phyloP scores from a whole-genome alignment of 495 filamentous ascomycete genomes.

The Talaromyces nanjingensis region DNA sequence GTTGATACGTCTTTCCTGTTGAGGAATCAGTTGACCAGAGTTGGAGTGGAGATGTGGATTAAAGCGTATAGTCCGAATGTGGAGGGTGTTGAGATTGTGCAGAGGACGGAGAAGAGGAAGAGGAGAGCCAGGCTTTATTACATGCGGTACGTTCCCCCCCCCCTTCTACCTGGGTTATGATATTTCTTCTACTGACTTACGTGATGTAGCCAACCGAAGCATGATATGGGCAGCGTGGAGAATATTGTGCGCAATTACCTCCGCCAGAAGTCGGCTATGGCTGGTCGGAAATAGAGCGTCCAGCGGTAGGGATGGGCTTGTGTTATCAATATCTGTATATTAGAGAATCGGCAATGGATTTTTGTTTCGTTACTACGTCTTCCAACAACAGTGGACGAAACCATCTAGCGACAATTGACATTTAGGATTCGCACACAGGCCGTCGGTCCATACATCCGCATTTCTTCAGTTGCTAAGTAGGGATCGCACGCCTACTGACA shows the following conservation, averaged over 20 bases:
- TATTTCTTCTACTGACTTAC: conserved; percentile 16
- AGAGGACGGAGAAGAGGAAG: conserved; percentile 73
- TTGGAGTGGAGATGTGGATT: conserved; percentile 96
- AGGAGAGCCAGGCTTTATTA: conserved; percentile 87
- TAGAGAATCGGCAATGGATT: neutral
- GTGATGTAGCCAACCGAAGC: conserved; percentile 47
- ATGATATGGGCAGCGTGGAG: conserved; percentile 65
- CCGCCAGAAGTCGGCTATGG: conserved; percentile 48
- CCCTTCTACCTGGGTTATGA: conserved; percentile 18
- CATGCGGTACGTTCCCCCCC: conserved; percentile 61
- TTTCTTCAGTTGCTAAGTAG: too few species aligned
- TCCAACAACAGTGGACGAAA: too few species aligned
- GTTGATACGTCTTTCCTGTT: conserved; percentile 82
- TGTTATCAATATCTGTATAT: conserved; percentile 3
- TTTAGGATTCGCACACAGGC: too few species aligned
- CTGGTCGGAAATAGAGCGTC: conserved; percentile 15
- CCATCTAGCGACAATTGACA: too few species aligned
- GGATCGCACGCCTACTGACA: too few species aligned
- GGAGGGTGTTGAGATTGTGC: conserved; percentile 86
- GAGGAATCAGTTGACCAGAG: conserved; percentile 69
- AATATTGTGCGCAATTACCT: conserved; percentile 64
- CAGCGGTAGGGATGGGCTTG: neutral
- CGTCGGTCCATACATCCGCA: too few species aligned
- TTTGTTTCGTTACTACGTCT: neutral
- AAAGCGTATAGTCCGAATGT: conserved; percentile 90